Conservation (phyloP, 495 filamentous ascomycete genomes). For the Rhypophila decipiens region DNA sequence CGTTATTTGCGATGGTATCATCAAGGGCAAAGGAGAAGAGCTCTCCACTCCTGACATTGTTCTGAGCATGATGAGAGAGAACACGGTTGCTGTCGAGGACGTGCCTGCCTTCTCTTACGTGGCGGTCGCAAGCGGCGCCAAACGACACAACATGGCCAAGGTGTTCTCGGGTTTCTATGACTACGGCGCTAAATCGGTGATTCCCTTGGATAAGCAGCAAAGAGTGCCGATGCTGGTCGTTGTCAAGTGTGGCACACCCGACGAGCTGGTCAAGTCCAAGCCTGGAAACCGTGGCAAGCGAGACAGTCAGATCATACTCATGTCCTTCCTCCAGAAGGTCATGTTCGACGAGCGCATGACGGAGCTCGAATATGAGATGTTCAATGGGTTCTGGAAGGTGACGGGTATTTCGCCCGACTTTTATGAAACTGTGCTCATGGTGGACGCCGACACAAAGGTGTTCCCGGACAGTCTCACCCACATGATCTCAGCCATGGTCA, state of each 20-base stretch:
- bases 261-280: constrained; percentile 72
- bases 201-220: constrained; percentile 85
- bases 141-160: constrained; percentile 99
- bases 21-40: constrained; percentile 90
- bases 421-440: constrained; percentile 96
- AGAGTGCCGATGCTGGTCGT: constrained; percentile 98
- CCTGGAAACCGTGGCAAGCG: constrained; percentile 97
- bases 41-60: constrained; percentile 85
- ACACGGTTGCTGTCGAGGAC: constrained; percentile 67
- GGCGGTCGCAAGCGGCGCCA: constrained; percentile 90
- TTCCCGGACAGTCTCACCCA: constrained; percentile 97
- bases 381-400: constrained; percentile 97
- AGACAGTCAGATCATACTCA: constrained; percentile 97
- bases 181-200: constrained; percentile 73
- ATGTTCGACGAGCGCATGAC: constrained; percentile 99
- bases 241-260: constrained; percentile 91
- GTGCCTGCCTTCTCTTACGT: constrained; percentile 92
- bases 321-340: constrained; percentile 99
- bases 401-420: constrained; percentile 97
- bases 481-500: constrained; percentile 99
- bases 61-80: constrained; percentile 91
- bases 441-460: constrained; percentile 97
- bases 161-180: constrained; percentile 97
- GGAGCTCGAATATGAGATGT: constrained; percentile 99
- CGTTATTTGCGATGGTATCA: constrained; percentile 94